These are phyloP conservation scores for Aspergillus biplanus DNA, from an alignment of 495 filamentous ascomycete genomes.

Conservation along the genomic window DNA sequence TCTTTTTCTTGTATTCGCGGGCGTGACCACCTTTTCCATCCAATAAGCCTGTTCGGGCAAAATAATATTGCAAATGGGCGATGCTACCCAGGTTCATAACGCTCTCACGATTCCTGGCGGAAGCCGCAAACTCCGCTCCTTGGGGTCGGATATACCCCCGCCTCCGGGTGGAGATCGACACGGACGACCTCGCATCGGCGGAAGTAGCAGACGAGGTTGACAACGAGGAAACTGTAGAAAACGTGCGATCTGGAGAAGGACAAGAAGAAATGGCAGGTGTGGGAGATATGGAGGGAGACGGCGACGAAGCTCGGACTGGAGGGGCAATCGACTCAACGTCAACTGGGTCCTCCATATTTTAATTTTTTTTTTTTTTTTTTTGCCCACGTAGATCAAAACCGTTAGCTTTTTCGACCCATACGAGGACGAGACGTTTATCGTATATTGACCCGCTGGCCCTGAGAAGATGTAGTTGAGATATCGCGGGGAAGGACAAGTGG, in stretches of 20 bases:
- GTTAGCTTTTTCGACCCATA: constrained; percentile 17
- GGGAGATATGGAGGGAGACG: constrained; percentile 62
- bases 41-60: constrained; percentile 88
- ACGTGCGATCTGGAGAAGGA: constrained; percentile 69
- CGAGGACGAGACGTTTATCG: background rate
- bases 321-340: constrained; percentile 32
- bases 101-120: constrained; percentile 85
- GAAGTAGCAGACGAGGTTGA: constrained; percentile 69
- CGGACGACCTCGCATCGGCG: constrained; percentile 53
- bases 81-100: constrained; percentile 96
- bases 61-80: constrained; percentile 97
- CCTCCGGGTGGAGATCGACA: constrained; percentile 61
- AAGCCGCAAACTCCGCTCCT: constrained; percentile 87
- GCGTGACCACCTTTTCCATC: constrained; percentile 92
- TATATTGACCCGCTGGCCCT: constrained; percentile 3
- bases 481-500: constrained; percentile 28
- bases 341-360: constrained; percentile 39
- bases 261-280: constrained; percentile 66
- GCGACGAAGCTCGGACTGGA: constrained; percentile 53
- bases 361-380: background rate
- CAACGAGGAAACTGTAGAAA: constrained; percentile 75
- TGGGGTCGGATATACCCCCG: constrained; percentile 90
- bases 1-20: constrained; percentile 68
- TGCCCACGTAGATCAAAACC: constrained; percentile 17
- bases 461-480: constrained; percentile 3